Evolutionary conservation across 768 basidiomycete genomes (phyloP).

Genomic region (Suillus sp.): DNA sequence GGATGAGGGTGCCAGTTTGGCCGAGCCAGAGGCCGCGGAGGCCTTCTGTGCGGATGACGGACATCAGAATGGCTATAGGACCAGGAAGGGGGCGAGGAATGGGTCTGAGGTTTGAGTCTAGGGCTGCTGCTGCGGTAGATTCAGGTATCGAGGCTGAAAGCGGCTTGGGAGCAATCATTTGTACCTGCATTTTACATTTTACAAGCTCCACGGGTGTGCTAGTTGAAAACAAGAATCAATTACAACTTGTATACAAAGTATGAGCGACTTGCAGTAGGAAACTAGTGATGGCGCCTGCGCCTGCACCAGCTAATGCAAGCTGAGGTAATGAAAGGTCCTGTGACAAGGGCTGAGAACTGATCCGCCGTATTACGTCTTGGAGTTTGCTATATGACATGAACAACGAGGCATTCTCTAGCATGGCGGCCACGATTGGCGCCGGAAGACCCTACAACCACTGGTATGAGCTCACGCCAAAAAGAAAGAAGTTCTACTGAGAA

Average conservation of each 20-base stretch:
- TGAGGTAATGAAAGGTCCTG: conserved; percentile 63
- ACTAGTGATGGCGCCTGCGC: conserved; percentile 85
- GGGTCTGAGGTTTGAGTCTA: conserved; percentile 12
- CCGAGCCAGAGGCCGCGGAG: conserved; percentile 93
- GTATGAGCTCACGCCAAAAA: conserved; percentile 9
- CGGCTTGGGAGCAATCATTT: conserved; percentile 59
- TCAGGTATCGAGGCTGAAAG: conserved; percentile 22
- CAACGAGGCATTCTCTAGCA: conserved; percentile 87
- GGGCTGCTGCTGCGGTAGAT: conserved; percentile 17
- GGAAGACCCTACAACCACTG: conserved; percentile 81
- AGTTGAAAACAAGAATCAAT: conserved; percentile 5
- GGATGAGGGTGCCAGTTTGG: conserved; percentile 89
- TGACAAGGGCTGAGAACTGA: conserved; percentile 36
- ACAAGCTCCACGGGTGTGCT: conserved; percentile 94
- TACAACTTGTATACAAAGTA: not conserved
- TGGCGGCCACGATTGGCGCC: conserved; percentile 88
- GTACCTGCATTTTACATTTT: conserved; percentile 98
- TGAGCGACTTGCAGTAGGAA: conserved; percentile 72
- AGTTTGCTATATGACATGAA: conserved; percentile 85
- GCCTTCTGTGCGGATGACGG: conserved; percentile 67
- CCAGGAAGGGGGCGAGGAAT: conserved; percentile 56
- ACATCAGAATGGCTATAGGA: conserved; percentile 64
- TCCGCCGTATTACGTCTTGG: conserved; percentile 58
- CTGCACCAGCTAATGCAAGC: conserved; percentile 77
- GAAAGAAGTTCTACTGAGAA: not conserved